Evolutionary conservation across 768 basidiomycete genomes (phyloP).

Genomic region (Gloeopeniophorella convolvens): DNA sequence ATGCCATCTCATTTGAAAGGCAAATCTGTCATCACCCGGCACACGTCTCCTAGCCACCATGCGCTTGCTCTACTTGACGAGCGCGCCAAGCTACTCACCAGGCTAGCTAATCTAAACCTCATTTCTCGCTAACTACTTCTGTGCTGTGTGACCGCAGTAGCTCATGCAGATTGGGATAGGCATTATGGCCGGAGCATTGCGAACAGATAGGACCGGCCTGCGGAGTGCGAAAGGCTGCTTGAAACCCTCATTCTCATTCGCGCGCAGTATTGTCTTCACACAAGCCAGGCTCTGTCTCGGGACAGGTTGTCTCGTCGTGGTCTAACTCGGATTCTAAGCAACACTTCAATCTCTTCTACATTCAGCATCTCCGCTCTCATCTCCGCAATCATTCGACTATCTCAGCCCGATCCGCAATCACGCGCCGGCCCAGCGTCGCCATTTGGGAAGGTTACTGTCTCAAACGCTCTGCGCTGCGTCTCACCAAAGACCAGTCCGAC

Average conservation of each 20-base stretch:
- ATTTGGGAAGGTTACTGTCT: too few relatives aligned
- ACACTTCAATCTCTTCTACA: not conserved
- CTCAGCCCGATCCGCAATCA: not conserved
- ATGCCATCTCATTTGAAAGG: conserved; percentile 1
- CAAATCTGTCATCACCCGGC: conserved; percentile 26
- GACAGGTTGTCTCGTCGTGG: not conserved
- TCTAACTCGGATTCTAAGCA: not conserved
- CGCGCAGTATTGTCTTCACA: conserved; percentile 4
- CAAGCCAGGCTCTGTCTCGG: not conserved
- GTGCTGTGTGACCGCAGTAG: not conserved
- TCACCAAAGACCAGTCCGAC: too few relatives aligned
- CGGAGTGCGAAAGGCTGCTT: not conserved
- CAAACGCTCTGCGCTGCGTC: too few relatives aligned
- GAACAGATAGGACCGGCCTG: not conserved
- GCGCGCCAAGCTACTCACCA: conserved; percentile 47
- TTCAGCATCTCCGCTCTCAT: not conserved
- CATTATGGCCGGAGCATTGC: conserved; percentile 7
- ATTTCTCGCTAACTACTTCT: not conserved
- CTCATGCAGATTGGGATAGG: not conserved
- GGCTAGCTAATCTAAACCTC: conserved; percentile 42
- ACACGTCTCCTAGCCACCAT: conserved; percentile 36
- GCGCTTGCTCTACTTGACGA: conserved; percentile 51
- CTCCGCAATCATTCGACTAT: conserved; percentile 5
- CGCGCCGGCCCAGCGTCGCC: too few relatives aligned
- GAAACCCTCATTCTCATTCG: not conserved